phyloP scores from a whole-genome alignment of 2,329 filamentous ascomycete genomes.

The Stagonosporopsis tanaceti region DNA sequence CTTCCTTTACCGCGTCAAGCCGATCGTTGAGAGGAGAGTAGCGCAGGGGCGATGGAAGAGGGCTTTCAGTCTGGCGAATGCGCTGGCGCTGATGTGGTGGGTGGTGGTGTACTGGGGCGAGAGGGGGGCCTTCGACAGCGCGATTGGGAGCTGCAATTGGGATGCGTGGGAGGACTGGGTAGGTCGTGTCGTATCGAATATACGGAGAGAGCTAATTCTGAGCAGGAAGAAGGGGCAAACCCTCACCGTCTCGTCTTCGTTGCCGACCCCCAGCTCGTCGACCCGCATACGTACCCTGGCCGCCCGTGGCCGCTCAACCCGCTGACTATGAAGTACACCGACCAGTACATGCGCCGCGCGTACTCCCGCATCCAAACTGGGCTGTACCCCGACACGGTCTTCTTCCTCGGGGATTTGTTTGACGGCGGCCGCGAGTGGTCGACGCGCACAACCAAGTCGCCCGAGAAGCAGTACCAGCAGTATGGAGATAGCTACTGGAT shows the following conservation, averaged over 20 bases:
- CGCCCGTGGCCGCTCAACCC: slow-evolving; percentile 76
- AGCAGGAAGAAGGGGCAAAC: slow-evolving; percentile 75
- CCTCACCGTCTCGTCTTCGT: slow-evolving; percentile 87
- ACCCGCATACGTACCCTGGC: slow-evolving; percentile 93
- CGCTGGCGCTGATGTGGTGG: slow-evolving; percentile 77
- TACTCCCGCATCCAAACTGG: slow-evolving; percentile 79
- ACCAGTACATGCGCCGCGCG: slow-evolving; percentile 86
- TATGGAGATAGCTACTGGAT: slow-evolving; percentile 88
- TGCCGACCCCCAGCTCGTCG: slow-evolving; percentile 90
- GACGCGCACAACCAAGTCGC: slow-evolving; percentile 61
- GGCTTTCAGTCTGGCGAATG: slow-evolving; percentile 43
- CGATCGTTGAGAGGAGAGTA: slow-evolving; percentile 27
- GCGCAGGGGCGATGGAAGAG: slow-evolving; percentile 27
- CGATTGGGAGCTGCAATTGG: slow-evolving; percentile 80
- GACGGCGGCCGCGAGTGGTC: slow-evolving; percentile 97
- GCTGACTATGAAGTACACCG: slow-evolving; percentile 76
- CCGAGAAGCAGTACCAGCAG: slow-evolving; percentile 73
- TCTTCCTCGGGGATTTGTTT: slow-evolving; percentile 94
- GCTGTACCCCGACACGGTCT: slow-evolving; percentile 83
- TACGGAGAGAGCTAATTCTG: slow-evolving; percentile 21
- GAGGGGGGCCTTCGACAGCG: slow-evolving; percentile 75
- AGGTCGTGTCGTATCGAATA: slow-evolving; percentile 34
- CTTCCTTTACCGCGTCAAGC: slow-evolving; percentile 40
- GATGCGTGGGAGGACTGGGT: slow-evolving; percentile 93
- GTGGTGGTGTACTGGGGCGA: slow-evolving; percentile 85